Base-by-base conservation (phyloP, 352 stramenopile genomes). In the Globisporangium alternatum region DNA sequence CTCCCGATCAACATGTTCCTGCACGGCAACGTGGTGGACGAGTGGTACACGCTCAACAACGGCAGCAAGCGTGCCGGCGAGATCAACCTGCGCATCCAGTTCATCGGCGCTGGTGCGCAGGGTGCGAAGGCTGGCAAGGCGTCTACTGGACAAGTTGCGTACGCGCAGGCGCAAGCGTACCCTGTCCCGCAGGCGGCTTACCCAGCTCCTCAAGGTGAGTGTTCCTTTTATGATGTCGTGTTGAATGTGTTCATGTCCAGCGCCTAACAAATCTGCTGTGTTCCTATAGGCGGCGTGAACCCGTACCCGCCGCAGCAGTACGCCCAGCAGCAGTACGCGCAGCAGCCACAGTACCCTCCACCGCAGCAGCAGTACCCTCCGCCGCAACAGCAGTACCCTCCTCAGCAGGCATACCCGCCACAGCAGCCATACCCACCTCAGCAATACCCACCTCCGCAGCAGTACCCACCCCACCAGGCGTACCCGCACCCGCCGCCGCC, bases 41-140 rank as follows among this genome's bases (percentile, higher is more conserved):
- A 95, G 58, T 95, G 86, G 86, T 93, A 88, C 70, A 75, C 83
- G 22, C 69, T 95, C 48, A 90, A 91, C 71, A 89, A 90, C 58
- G 72, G 80, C 52, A 70, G 67, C 31, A 76, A 78, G 48, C 67
- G 69, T 33, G 80, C 80, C 8, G 86, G 86, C 7, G 84, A 95
- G 65, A 91, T 95, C 69, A 95, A 95, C 51, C 70, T 95, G 35
- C 83, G 86, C 22, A 72, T 95, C 9, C 86, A 95, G 65, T 81
- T 86, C 59, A 68, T 86, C 62, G 22, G 62, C 70, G 17, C 72
- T 72, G 28, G 22, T n/a, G 41, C 2, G 17, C 41, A 62, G 41
- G 17, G 39, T 2, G 15, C 8, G 12, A 62, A 62, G 41, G 43
- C 19, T 8, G 22, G 39, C 3, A 53, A 54, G 10, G 43, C 10